Base-by-base conservation (phyloP, 345 rosid species). In the Murraya paniculata region DNA sequence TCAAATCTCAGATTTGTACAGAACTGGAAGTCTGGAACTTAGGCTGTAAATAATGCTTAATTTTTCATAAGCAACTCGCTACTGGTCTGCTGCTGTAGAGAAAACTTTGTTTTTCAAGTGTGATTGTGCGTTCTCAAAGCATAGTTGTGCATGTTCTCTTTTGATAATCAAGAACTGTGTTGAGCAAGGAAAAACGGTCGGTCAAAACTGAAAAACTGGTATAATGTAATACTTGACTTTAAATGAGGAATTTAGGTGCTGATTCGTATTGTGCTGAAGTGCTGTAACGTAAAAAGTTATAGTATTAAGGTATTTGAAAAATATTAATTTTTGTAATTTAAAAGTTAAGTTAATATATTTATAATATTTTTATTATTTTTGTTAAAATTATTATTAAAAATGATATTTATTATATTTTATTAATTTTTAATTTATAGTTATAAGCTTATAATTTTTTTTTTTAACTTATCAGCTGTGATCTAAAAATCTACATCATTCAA, bases 231-330 rank as follows among this genome's bases (percentile, higher is more conserved):
- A 55, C 59, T 21, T 55, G 8, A 55, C 59, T 55, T 55, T 2
- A 55, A 18, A 22, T 18, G 59, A 21, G 4, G 4, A 39, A 39
- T 39, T 9, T 39, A 39, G 11, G 48, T 39, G 9, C 14, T 39
- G 48, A 10, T 39, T 39, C 4, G 4, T 9, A 10, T 2, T 41
- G 14, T 14, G 48, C 2, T 41, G 14, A 39, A 9, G 45, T 0
- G 0, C 3, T 9, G 0, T 39, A 9, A 0, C n/a, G 0, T 39
- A 0, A 39, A 39, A 39, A 39, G 0, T 38, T 8, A 38, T 0
- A 8, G 0, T 9, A 39, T 9, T 9, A 39, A 41, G 11, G 0
- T 41, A 0, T 41, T 41, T 11, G 0, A 41, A 41, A 41, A 10
- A 41, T 41, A 41, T 0, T 41, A 41, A 0, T 11, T 11, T 2